A percentile compares a stretch with the other conserved stretches of the same genome.
Conservation (phyloP, 495 filamentous ascomycete species). For the Tuber calosporum region DNA sequence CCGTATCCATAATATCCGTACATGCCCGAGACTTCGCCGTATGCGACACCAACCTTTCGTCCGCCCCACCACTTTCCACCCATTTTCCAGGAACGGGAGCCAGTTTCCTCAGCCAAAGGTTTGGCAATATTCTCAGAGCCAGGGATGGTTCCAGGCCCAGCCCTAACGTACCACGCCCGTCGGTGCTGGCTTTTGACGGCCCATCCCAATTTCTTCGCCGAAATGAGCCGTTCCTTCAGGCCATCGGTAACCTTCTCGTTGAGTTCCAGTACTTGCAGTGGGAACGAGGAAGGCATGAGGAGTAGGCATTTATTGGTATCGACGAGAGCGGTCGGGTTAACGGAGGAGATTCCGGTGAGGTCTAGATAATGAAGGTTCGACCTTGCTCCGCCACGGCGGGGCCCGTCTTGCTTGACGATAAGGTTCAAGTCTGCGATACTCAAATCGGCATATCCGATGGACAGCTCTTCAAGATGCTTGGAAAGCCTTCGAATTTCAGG, state of each 20-base stretch:
- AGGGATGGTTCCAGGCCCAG: conserved; percentile 43
- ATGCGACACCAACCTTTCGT: conserved; percentile 73
- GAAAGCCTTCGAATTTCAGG: conserved; percentile 59
- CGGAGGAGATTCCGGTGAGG: conserved; percentile 53
- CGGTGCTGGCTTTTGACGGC: conserved; percentile 57
- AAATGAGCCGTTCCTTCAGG: conserved; percentile 49
- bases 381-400: conserved; percentile 50
- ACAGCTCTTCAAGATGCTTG: conserved; percentile 73
- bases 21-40: conserved; percentile 72
- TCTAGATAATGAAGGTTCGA: conserved; percentile 69
- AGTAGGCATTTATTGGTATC: conserved; percentile 53
- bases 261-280: conserved; percentile 74
- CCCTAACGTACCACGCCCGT: conserved; percentile 62
- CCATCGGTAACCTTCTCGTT: conserved; percentile 62
- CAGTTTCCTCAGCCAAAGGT: conserved; percentile 44
- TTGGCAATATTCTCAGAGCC: conserved; percentile 44
- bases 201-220: conserved; percentile 55
- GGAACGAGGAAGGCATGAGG: conserved; percentile 56
- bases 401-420: conserved; percentile 46
- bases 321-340: conserved; percentile 55
- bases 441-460: conserved; percentile 61
- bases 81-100: conserved; percentile 72
- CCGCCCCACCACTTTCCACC: conserved; percentile 83
- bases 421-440: conserved; percentile 58
- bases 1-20: conserved; percentile 81